Base-by-base conservation (phyloP, 2,329 filamentous ascomycete species). In the Ampelomyces quisqualis region DNA sequence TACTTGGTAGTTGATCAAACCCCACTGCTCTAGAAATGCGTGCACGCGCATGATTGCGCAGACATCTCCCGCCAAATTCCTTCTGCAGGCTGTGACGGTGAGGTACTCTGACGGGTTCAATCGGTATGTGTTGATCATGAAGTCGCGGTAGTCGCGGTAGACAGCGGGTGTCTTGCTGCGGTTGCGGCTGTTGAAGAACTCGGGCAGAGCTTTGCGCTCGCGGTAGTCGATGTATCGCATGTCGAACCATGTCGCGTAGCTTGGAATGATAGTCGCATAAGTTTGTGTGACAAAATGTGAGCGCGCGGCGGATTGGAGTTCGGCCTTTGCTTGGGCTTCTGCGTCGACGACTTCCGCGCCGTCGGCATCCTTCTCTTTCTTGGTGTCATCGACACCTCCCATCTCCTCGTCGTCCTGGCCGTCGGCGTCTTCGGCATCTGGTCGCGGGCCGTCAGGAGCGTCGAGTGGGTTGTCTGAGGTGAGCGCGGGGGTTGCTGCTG, bases 21-120 rank as follows among this genome's bases (percentile, higher is more conserved):
- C 93, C 93, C 93, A 98, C 68, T 97, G 91, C 73, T 98, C 93
- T 23, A 98, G 78, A 73, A 98, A 98, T 11, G 90, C 87, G 70
- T 98, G 93, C 13, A 98, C 91, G 52, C 93, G 85, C 93, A 98
- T 98, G 58, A 98, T 98, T 26, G 93, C 91, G 73, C 93, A 98
- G 21, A 98, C 93, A 70, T 98, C 93, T 52, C 93, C 93, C 15
- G 93, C 93, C 62, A 98, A 73, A 68, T 98, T 98, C 55, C 93
- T 82, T 51, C 93, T 81, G 67, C 93, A 98, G 35, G 93, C 93
- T 8, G 93, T 98, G 39, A 98, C 91, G 4, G 93, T 98, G 40
- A 98, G 78, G 64, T 98, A 98, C 69, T 98, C 93, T 38, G 90
- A 80, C 4, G 93, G 93, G 65, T 97, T 98, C 41, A 98, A 75